A percentile compares a stretch with the other conserved stretches of the same genome.
These are phyloP conservation scores for Rhodotorula kratochvilovae DNA, from an alignment of 768 basidiomycete species.

Conservation along the genomic window DNA sequence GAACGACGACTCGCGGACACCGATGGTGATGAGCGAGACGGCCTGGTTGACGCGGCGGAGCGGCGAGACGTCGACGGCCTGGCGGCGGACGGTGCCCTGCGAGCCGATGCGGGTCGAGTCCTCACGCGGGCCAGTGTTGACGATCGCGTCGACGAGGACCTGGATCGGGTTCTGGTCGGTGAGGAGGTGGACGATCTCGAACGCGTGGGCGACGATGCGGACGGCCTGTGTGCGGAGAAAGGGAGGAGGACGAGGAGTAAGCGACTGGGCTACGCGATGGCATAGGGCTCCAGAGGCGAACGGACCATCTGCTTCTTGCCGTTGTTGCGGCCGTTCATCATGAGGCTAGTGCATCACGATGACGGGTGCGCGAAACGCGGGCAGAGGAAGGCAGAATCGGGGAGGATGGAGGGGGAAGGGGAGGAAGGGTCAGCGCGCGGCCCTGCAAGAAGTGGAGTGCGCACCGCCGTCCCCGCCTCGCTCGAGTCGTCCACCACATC, in stretches of 20 bases:
- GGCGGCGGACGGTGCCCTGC: slow-evolving; percentile 98
- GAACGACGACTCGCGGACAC: slow-evolving; percentile 99
- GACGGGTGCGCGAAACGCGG: neutral
- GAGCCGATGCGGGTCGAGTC: slow-evolving; percentile 99
- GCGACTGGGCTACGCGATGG: neutral
- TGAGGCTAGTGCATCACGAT: slow-evolving; percentile 60
- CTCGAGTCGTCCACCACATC: too few relatives aligned
- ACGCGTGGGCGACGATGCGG: slow-evolving; percentile 98
- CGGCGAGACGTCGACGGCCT: slow-evolving; percentile 99
- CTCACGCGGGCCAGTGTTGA: slow-evolving; percentile 99
- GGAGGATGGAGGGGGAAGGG: neutral
- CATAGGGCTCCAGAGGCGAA: neutral
- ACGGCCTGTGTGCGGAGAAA: slow-evolving; percentile 56
- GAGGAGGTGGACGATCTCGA: slow-evolving; percentile 99
- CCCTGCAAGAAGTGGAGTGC: neutral
- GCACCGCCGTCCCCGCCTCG: neutral
- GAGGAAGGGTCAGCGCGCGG: neutral
- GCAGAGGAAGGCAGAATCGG: slow-evolving; percentile 1
- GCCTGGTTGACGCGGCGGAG: slow-evolving; percentile 97
- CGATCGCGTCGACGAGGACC: slow-evolving; percentile 95
- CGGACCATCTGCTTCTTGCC: slow-evolving; percentile 85
- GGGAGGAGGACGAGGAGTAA: neutral
- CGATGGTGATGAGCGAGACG: slow-evolving; percentile 86
- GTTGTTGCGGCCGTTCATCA: slow-evolving; percentile 99
- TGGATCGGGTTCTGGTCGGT: slow-evolving; percentile 99